phyloP scores from a whole-genome alignment of 2,329 filamentous ascomycete genomes.

The Chaetomium sp. region DNA sequence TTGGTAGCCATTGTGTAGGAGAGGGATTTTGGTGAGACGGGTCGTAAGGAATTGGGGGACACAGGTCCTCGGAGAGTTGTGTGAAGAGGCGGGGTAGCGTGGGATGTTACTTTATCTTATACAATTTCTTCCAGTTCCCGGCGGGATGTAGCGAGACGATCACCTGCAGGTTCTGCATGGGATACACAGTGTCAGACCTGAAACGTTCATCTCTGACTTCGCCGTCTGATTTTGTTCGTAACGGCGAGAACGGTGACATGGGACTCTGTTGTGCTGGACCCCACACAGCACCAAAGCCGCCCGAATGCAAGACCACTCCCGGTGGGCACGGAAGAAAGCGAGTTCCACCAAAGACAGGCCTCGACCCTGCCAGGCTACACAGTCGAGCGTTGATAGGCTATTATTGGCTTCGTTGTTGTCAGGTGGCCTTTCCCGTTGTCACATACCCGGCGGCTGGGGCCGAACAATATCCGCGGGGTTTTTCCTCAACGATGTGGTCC shows the following conservation, averaged over 20 bases:
- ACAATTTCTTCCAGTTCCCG: neutral
- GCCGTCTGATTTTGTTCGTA: neutral
- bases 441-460: neutral
- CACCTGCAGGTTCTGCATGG: slow-evolving; percentile 1
- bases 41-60: neutral
- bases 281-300: neutral
- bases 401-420: neutral
- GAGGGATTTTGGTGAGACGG: slow-evolving; percentile 1
- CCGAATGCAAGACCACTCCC: neutral
- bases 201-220: neutral
- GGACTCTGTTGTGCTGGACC: slow-evolving; percentile 1
- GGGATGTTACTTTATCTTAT: slow-evolving; percentile 13
- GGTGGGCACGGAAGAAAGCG: slow-evolving; percentile 5
- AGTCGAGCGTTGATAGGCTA: slow-evolving; percentile 2
- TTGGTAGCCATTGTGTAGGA: neutral
- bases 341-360: slow-evolving; percentile 9
- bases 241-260: neutral
- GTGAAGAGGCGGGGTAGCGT: slow-evolving; percentile 11
- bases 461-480: neutral
- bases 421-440: neutral
- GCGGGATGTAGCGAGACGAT: neutral
- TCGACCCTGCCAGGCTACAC: slow-evolving; percentile 3
- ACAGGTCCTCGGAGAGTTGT: neutral
- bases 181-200: neutral
- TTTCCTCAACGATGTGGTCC: neutral